Conservation (phyloP, 768 basidiomycete genomes). For the Mycena kentingensis region DNA sequence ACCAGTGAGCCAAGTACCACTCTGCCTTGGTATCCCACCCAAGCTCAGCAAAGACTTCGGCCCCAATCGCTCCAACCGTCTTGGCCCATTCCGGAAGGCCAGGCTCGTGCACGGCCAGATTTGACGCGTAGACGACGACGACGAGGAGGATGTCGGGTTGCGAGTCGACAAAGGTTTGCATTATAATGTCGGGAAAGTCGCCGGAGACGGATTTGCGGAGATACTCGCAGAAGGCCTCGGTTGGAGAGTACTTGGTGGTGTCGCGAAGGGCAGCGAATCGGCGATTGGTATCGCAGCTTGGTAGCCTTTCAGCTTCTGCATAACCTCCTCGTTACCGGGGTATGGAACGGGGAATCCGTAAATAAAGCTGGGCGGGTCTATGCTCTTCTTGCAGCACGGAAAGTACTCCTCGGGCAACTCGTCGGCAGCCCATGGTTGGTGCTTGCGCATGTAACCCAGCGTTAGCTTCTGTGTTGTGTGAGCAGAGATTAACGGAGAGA, state of each 20-base stretch:
- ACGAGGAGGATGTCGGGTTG: not conserved
- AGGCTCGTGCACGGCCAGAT: not conserved
- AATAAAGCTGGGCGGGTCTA: not conserved
- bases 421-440: not conserved
- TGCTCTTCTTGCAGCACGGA: not conserved
- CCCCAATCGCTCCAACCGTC: not conserved
- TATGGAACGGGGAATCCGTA: not conserved
- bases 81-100: not conserved
- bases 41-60: not conserved
- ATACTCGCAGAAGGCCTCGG: not conserved
- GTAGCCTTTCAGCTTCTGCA: not conserved
- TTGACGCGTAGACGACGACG: not conserved
- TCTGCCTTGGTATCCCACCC: not conserved
- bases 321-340: too few relatives aligned
- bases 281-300: not conserved
- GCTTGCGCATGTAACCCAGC: not conserved
- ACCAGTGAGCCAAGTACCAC: too few relatives aligned
- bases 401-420: not conserved
- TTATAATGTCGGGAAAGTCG: not conserved
- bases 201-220: not conserved
- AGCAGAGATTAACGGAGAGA: not conserved
- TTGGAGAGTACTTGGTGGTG: too few relatives aligned
- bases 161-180: not conserved
- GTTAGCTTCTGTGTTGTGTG: not conserved
- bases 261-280: too few relatives aligned